Conservation (phyloP, 176 grass and related monocot genomes). For the Tillandsia fasciculata region DNA sequence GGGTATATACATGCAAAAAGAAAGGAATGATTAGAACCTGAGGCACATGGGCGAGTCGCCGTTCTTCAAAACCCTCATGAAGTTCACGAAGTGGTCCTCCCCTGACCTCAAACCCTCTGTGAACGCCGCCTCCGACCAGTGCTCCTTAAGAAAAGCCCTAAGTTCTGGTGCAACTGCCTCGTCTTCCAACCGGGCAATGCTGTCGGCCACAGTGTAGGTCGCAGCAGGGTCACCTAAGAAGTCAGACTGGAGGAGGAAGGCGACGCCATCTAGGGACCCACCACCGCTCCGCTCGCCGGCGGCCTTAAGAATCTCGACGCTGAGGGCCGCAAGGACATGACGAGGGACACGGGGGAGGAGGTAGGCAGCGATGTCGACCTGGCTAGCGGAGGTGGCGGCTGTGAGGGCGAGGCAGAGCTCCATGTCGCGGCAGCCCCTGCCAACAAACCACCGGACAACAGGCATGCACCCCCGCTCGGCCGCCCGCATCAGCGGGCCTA, state of each 20-base stretch:
- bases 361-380: conserved; percentile 52
- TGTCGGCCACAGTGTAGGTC: conserved; percentile 56
- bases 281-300: conserved; percentile 74
- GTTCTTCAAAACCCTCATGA: conserved; percentile 46
- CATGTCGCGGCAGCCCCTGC: conserved; percentile 81
- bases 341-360: conserved; percentile 73
- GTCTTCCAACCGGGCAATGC: conserved; percentile 27
- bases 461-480: conserved; percentile 70
- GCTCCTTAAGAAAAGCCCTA: conserved; percentile 50
- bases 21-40: not conserved
- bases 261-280: conserved; percentile 54
- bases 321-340: conserved; percentile 71
- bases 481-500: conserved; percentile 84
- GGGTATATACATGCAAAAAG: too few species aligned
- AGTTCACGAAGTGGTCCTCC: conserved; percentile 50
- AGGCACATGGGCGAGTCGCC: conserved; percentile 46
- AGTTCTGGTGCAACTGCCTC: conserved; percentile 31
- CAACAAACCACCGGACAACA: conserved; percentile 84
- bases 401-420: conserved; percentile 90
- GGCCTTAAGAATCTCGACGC: conserved; percentile 83
- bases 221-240: conserved; percentile 50
- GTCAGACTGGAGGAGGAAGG: conserved; percentile 61
- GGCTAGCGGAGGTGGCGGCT: conserved; percentile 66
- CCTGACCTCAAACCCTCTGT: conserved; percentile 29
- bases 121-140: conserved; percentile 62